Evolutionary conservation across 768 basidiomycete genomes (phyloP), one percentile per base, ranked within the genome.

Genomic region (Erythrobasidium yunnanense): DNA sequence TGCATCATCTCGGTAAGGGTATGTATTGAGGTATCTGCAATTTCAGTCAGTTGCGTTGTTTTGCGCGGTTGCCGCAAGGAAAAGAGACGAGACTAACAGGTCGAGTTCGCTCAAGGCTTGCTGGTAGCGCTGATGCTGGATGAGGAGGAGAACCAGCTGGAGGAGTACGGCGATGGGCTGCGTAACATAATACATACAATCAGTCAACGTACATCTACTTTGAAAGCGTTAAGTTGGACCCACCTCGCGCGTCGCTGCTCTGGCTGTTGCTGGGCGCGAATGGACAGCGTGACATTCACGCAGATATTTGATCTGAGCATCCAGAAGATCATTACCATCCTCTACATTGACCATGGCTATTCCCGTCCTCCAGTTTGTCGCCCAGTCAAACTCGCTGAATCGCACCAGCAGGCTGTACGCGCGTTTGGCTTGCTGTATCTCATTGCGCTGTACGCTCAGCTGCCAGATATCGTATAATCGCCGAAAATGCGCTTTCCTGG

Each of bases 91-190:
- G 33, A 66, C 65, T n/a, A 33, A 69, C 68, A 69, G 18, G 32
- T 69, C 68, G 8, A 69, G 13, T 22, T 65, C 68, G 38, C 52
- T 53, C 62, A 66, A 63, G 17, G 68, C 68, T 7, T 69, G 42
- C 1, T n/a, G 15, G 32, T 33, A 55, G 2, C 32, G 22, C 17
- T 55, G 27, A 2, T 22, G 15, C n/a, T 32, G 13, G 17, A 66
- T 55, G 4, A 66, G 49, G 4, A 29, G 27, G 13, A 68, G 25
- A 34, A 68, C 50, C 30, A 52, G 25, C 25, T 65, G 50, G 25
- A 34, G 2, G 2, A 68, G 53, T 2, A 58, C 29, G 17, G 22
- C 47, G 50, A 42, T 52, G 18, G 34, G 33, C 51, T 65, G 22
- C 45, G 30, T 2, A 18, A n/a, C 47, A 15, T 17, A 50, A 3